Percentiles rank a stretch among this genome's conserved stretches.
phyloP scores from a whole-genome alignment of 75 land plant species.

The Picea sitchensis region DNA sequence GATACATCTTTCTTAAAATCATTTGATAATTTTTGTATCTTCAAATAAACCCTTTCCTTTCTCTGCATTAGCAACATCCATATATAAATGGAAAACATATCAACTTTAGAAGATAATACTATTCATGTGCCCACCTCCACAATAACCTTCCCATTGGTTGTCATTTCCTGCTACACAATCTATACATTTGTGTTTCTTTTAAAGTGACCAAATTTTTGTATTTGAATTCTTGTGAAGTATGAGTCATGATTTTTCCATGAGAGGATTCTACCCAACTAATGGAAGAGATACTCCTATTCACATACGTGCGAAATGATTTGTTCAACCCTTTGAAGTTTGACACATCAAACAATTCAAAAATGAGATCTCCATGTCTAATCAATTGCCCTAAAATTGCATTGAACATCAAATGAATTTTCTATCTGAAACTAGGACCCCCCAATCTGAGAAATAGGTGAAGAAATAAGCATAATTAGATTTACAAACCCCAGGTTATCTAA shows the following conservation, averaged over 20 bases:
- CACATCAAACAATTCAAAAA: neutral
- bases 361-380: constrained; percentile 11
- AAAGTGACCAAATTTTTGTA: constrained; percentile 17
- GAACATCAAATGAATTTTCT: neutral
- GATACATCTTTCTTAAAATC: neutral
- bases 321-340: constrained; percentile 17
- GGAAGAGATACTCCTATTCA: constrained; percentile 11
- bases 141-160: constrained; percentile 8
- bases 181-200: neutral
- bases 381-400: constrained; percentile 13
- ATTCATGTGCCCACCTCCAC: constrained; percentile 9
- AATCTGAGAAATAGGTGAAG: constrained; percentile 9
- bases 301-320: constrained; percentile 18
- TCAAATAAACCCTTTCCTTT: neutral
- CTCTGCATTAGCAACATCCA: neutral
- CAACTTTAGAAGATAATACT: neutral
- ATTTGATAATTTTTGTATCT: neutral
- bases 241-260: constrained; percentile 28
- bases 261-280: constrained; percentile 31
- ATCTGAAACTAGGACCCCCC: constrained; percentile 27
- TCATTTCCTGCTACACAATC: constrained; percentile 13
- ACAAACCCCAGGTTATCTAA: neutral
- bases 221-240: constrained; percentile 17
- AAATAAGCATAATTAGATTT: constrained; percentile 22
- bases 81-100: constrained; percentile 3